Conservation (phyloP, 495 filamentous ascomycete genomes). For the Platismatia glauca region DNA sequence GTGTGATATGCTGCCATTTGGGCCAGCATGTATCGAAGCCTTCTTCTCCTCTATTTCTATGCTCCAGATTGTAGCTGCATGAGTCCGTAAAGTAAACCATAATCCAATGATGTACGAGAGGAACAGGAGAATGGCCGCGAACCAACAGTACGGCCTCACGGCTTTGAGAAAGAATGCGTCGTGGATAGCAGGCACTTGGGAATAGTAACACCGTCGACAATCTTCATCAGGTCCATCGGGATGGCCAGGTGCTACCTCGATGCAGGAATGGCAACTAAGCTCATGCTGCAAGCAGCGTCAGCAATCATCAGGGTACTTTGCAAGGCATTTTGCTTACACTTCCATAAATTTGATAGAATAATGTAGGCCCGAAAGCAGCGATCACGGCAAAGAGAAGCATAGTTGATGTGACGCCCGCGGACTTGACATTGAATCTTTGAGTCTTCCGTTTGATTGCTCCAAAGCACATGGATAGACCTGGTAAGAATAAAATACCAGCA, state of each 20-base stretch:
- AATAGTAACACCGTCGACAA: slow-evolving; percentile 89
- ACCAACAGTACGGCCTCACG: slow-evolving; percentile 87
- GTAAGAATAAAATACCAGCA: slow-evolving; percentile 90
- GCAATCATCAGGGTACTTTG: slow-evolving; percentile 12
- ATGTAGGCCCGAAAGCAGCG: slow-evolving; percentile 90
- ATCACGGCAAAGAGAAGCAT: slow-evolving; percentile 97
- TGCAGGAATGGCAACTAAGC: slow-evolving; percentile 77
- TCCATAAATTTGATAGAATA: slow-evolving; percentile 99
- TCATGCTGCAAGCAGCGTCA: slow-evolving; percentile 60
- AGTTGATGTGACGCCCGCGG: slow-evolving; percentile 93
- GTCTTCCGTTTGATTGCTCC: slow-evolving; percentile 97
- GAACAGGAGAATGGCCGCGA: slow-evolving; percentile 77
- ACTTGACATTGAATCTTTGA: slow-evolving; percentile 95
- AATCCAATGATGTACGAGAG: slow-evolving; percentile 88
- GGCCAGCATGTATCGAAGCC: slow-evolving; percentile 30
- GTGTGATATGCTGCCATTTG: slow-evolving; percentile 28
- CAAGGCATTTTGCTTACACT: slow-evolving; percentile 50
- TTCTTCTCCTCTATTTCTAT: slow-evolving; percentile 80
- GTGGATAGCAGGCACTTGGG: slow-evolving; percentile 73
- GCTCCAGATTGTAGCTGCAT: slow-evolving; percentile 96
- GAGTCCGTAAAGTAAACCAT: slow-evolving; percentile 92
- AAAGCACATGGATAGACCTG: slow-evolving; percentile 98
- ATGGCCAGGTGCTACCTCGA: slow-evolving; percentile 27
- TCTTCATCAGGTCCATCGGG: slow-evolving; percentile 44
- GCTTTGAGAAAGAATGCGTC: slow-evolving; percentile 83